These are phyloP conservation scores for Lactifluus volemus DNA, from an alignment of 768 basidiomycete genomes.

Conservation along the genomic window DNA sequence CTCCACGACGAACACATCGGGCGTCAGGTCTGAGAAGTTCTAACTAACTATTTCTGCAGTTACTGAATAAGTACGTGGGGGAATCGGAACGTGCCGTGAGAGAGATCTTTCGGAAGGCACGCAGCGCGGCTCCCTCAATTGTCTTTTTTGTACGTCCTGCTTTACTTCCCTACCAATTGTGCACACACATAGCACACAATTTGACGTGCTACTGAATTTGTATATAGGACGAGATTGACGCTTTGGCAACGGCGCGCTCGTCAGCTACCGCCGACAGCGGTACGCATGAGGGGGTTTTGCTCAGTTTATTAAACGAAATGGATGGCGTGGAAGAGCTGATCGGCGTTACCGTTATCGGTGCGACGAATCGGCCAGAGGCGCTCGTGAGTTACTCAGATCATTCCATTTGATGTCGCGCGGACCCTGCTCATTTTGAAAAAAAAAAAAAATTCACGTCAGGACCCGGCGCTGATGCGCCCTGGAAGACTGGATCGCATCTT, in stretches of 20 bases:
- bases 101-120: slow-evolving; percentile 92
- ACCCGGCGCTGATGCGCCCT: slow-evolving; percentile 89
- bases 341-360: slow-evolving; percentile 93
- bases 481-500: slow-evolving; percentile 91
- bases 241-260: slow-evolving; percentile 71
- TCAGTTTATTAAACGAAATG: slow-evolving; percentile 94
- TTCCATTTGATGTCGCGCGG: slow-evolving; percentile 27
- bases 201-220: neutral
- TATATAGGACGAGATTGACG: slow-evolving; percentile 90
- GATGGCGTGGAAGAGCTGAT: slow-evolving; percentile 93
- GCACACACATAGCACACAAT: neutral
- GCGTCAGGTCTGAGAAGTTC: neutral
- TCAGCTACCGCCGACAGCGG: slow-evolving; percentile 43
- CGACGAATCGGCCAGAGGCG: slow-evolving; percentile 93
- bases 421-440: neutral
- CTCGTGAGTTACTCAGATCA: slow-evolving; percentile 5
- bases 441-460: slow-evolving; percentile 38
- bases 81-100: slow-evolving; percentile 94
- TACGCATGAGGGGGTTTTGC: slow-evolving; percentile 80
- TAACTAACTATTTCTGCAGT: slow-evolving; percentile 34
- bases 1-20: no score
- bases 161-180: neutral
- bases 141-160: slow-evolving; percentile 77
- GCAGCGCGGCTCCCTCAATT: slow-evolving; percentile 90
- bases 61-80: slow-evolving; percentile 94